A percentile compares a stretch with the other conserved stretches of the same genome.
These are phyloP conservation scores for Aspergillus clavatus DNA, from an alignment of 2,329 filamentous ascomycete species.

Conservation along the genomic window DNA sequence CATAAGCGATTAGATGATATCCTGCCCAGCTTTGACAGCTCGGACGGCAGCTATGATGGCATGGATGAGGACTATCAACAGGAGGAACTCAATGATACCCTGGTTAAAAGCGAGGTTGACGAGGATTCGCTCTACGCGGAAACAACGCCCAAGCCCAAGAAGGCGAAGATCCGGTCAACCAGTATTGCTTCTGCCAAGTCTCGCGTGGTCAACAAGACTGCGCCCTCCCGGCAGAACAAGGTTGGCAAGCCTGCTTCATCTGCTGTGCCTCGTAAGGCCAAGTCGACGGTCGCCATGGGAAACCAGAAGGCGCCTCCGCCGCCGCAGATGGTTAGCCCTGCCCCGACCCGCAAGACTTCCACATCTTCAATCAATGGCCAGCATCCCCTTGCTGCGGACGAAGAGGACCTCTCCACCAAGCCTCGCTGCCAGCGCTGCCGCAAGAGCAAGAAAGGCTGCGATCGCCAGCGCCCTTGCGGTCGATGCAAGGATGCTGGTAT, in stretches of 20 bases:
- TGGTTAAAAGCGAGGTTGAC: conserved; percentile 54
- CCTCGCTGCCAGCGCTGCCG: conserved; percentile 96
- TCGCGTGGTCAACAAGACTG: conserved; percentile 30
- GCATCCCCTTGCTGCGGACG: conserved; percentile 60
- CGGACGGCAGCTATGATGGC: conserved; percentile 59
- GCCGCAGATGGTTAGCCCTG: conserved; percentile 33
- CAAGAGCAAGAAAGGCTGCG: conserved; percentile 99
- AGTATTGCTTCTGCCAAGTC: conserved; percentile 29
- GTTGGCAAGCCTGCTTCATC: conserved; percentile 31
- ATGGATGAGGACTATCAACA: conserved; percentile 51
- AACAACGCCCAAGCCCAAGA: conserved; percentile 45
- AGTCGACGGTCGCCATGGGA: conserved; percentile 20
- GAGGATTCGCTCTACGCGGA: conserved; percentile 35
- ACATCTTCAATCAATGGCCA: conserved; percentile 60
- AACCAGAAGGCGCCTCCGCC: conserved; percentile 40
- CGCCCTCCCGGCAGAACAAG: conserved; percentile 26
- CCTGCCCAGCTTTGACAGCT: conserved; percentile 54
- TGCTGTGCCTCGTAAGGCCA: conserved; percentile 36
- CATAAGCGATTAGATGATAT: conserved; percentile 50
- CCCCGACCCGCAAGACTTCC: conserved; percentile 50
- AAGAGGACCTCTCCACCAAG: conserved; percentile 90
- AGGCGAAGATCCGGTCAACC: conserved; percentile 47
- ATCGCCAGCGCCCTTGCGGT: conserved; percentile 90
- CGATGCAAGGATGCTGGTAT: conserved; percentile 95
- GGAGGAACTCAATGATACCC: conserved; percentile 48